A percentile compares a stretch with the other conserved stretches of the same genome.
Evolutionary conservation across 129 eudicot species (phyloP).

Genomic region (Silybum marianum): DNA sequence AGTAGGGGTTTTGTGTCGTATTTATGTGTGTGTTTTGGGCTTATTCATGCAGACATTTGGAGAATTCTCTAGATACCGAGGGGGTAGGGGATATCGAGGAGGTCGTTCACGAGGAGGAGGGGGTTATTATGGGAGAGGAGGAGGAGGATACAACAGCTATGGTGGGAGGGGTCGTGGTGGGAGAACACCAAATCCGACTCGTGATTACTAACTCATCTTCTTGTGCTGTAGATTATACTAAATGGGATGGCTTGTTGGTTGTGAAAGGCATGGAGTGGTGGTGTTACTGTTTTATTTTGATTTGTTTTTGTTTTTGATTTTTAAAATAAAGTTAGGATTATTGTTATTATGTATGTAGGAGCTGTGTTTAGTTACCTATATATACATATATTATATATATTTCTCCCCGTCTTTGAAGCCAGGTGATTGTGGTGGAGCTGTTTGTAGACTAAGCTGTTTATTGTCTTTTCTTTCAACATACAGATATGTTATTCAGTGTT

Average conservation of each 20-base stretch:
- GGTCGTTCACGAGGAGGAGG: constrained; percentile 69
- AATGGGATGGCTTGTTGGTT: not conserved
- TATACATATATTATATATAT: not conserved
- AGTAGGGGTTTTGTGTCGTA: not conserved
- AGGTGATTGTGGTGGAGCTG: constrained; percentile 23
- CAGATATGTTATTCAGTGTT: not conserved
- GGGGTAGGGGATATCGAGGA: constrained; percentile 80
- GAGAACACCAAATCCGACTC: constrained; percentile 37
- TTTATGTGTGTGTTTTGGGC: not conserved
- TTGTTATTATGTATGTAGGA: not conserved
- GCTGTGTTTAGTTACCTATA: not conserved
- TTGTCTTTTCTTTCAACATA: not conserved
- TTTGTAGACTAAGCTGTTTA: not conserved
- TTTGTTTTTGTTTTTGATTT: not conserved
- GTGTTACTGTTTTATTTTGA: not conserved
- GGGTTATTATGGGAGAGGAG: constrained; percentile 43
- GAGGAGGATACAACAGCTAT: constrained; percentile 45
- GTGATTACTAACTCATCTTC: constrained; percentile 45
- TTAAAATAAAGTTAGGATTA: not conserved
- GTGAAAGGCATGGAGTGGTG: constrained; percentile 6
- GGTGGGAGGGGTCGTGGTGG: constrained; percentile 75
- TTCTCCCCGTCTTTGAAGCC: not conserved
- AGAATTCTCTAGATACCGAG: constrained; percentile 78
- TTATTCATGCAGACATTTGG: constrained; percentile 76
- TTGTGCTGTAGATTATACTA: constrained; percentile 1